Evolutionary conservation across 2,329 filamentous ascomycete genomes (phyloP), one percentile per base, ranked within the genome.

Genomic region (Ilyonectria destructans): DNA sequence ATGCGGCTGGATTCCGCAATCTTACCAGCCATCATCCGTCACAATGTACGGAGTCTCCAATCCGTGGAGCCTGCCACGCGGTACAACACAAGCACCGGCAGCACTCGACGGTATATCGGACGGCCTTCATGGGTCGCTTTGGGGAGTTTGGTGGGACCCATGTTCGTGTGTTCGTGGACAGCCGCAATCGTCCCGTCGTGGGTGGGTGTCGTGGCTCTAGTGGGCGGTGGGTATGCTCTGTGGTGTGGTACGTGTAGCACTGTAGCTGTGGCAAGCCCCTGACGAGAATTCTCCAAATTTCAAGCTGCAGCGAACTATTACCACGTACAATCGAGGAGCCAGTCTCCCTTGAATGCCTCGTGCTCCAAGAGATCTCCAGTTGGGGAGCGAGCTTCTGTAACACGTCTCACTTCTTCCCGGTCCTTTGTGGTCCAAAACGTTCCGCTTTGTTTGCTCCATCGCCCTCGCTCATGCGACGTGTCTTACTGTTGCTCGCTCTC

Each of bases 401-500:
- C 23, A 13, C 60, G 40, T 37, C 43, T 43, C 40, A 29, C 31
- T 7, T 57, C 26, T 49, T 40, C 29, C 29, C 37, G 26, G 26
- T 6, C 45, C 26, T 12, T 43, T 37, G 17, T 52, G 26, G 19
- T 33, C 29, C 7, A 52, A 52, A 52, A n/a, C 48, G 17, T n/a
- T 45, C 21, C 26, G 35, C 17, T 21, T 19, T 21, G 13, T 17
- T 31, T 35, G 21, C 55, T 46, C 40, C 55, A 21, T 43, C n/a
- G 19, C 21, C 31, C 56, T 33, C 26, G 55, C 26, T 52, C n/a
- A 48, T 56, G 61, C 54, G 52, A 58, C 61, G 61, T 46, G 31
- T 57, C 29, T 33, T 33, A 12, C 9, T 12, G 31, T 33, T 33
- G 31, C 31, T 33, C 31, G 12, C 45, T 51, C 26, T 55, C 35